Percentiles rank a stretch among this genome's conserved stretches.
Evolutionary conservation across 805 yeast genomes (phyloP).

Genomic region (Schizosaccharomyces osmophilus): DNA sequence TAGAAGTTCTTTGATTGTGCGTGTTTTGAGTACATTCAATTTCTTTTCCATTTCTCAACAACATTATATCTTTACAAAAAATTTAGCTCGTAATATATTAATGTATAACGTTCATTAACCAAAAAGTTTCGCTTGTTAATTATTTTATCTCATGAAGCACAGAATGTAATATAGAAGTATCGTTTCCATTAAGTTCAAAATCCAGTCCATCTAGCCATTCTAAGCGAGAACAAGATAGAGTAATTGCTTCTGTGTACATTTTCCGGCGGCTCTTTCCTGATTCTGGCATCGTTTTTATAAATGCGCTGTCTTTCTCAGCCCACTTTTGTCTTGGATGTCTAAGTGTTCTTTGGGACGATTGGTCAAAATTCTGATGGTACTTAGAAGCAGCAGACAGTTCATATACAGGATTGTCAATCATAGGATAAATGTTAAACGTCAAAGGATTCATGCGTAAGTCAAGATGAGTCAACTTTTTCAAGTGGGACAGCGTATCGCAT

Average conservation of each 20-base stretch:
- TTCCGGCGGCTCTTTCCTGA: background rate
- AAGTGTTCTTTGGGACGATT: background rate
- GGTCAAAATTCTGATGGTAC: background rate
- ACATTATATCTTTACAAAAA: no score
- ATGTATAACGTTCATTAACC: no score
- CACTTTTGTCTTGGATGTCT: background rate
- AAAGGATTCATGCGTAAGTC: slow-evolving; percentile 14
- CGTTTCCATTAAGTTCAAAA: background rate
- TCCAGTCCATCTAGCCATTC: background rate
- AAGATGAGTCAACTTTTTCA: slow-evolving; percentile 9
- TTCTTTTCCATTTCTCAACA: no score
- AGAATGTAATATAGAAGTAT: background rate
- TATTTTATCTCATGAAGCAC: background rate
- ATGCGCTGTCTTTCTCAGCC: background rate
- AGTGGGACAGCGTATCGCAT: slow-evolving; percentile 7
- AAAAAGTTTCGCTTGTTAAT: no score
- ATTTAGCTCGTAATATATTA: no score
- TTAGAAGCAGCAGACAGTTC: background rate
- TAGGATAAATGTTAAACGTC: slow-evolving; percentile 10
- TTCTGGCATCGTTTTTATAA: background rate
- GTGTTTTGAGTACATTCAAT: no score
- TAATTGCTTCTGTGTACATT: background rate
- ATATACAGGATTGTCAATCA: slow-evolving; percentile 2
- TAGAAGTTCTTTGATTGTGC: no score
- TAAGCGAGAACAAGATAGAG: background rate